Percentiles rank a stretch among this genome's conserved stretches.
Conservation (phyloP, 1,284 basidiomycete species). For the Cystodermella granulosa region DNA sequence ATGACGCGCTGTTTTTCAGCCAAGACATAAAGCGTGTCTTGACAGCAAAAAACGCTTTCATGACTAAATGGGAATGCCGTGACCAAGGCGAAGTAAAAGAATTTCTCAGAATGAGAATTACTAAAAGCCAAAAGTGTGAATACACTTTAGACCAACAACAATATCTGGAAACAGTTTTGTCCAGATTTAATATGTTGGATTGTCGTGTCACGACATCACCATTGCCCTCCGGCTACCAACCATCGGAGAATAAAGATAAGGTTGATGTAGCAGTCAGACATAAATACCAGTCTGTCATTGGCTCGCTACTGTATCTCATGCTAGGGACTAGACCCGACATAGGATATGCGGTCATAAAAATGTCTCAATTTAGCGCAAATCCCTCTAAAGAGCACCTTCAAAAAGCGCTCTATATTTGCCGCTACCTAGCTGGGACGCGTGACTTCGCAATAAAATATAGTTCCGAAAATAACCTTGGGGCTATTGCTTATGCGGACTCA, state of each 20-base stretch:
- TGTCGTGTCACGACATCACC: conserved; percentile 4
- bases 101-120: no score
- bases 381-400: no score
- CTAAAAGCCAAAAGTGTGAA: no score
- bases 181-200: conserved; percentile 9
- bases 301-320: conserved; percentile 12
- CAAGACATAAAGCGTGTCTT: not conserved
- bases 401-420: conserved; percentile 1
- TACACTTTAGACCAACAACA: not conserved
- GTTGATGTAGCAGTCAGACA: conserved; percentile 2
- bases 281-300: conserved; percentile 7
- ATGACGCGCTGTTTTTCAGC: not conserved
- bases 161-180: conserved; percentile 7
- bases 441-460: no score
- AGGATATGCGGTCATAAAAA: conserved; percentile 7
- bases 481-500: no score
- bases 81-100: conserved; percentile 2
- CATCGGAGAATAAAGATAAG: not conserved
- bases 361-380: no score
- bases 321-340: conserved; percentile 9
- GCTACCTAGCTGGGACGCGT: not conserved
- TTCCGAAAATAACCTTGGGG: no score
- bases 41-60: not conserved
- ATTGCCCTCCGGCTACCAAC: conserved; percentile 5
- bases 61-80: not conserved